Base-by-base conservation (phyloP, 2,329 filamentous ascomycete genomes). In the Microsporum ferrugineum region DNA sequence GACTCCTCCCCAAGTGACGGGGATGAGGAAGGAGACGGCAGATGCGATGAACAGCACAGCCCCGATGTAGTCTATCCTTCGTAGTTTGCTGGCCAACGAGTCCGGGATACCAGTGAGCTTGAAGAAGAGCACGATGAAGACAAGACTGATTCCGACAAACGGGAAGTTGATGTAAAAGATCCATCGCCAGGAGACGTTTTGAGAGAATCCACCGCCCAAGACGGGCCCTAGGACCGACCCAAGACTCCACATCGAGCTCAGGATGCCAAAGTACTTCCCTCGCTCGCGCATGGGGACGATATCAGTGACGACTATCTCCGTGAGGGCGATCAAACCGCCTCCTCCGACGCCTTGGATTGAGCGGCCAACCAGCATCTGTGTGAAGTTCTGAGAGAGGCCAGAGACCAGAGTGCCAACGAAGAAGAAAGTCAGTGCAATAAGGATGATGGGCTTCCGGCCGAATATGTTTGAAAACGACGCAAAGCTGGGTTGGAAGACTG, bases 81-180 rank as follows among this genome's bases (percentile, higher is more conserved):
- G 72, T 2, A 83, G 71, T 65, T 84, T 84, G 33, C 73, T 68
- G 1, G 72, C 27, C 58, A 83, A 71, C n/a, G 75, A 75, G 53
- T 73, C 76, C 0, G 79, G 77, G 5, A 78, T 69, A 59, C 77
- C 73, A 60, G 79, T 76, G 51, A 84, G 74, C n/a, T 77, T 75
- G 12, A 85, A 72, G 70, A 83, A 84, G 29, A 84, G 49, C 0
- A 77, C 71, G 14, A 82, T 72, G 64, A 82, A 70, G 41, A 78
- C 65, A 14, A 74, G 69, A 2, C 78, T 79, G n/a, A 82, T 61
- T 1, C 73, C 80, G 34, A 79, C 75, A 66, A 85, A 79, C 1
- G 83, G 82, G 1, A 85, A 71, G 65, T 86, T 87, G 65, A 85
- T 77, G 78, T 80, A 88, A 68, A 86, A 85, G 57, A 87, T 80